phyloP scores from a whole-genome alignment of 768 basidiomycete species.

The Daedalea quercina region DNA sequence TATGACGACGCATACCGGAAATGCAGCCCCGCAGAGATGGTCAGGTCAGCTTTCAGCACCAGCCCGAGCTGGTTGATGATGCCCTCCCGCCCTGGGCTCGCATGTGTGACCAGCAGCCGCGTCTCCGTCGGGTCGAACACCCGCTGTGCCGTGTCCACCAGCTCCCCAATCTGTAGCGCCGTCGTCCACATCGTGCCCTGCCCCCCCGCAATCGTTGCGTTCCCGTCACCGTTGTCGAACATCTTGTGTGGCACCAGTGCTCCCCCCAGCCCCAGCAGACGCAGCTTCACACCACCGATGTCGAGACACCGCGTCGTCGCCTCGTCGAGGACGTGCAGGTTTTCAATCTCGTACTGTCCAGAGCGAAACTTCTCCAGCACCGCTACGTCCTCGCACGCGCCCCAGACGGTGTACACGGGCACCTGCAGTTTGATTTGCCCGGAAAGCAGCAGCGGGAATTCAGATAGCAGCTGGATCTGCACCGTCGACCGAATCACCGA shows the following conservation, averaged over 20 bases:
- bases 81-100: constrained; percentile 89
- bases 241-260: constrained; percentile 93
- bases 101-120: constrained; percentile 87
- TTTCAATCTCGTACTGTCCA: constrained; percentile 76
- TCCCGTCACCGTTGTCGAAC: constrained; percentile 91
- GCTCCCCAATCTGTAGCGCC: constrained; percentile 93
- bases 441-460: constrained; percentile 87
- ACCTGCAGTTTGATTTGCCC: constrained; percentile 88
- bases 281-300: constrained; percentile 87
- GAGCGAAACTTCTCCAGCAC: constrained; percentile 91
- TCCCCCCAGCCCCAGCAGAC: constrained; percentile 93
- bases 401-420: constrained; percentile 95
- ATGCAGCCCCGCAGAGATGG: constrained; percentile 90
- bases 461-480: constrained; percentile 77
- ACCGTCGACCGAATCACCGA: constrained; percentile 65
- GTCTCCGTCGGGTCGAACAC: constrained; percentile 93
- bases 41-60: constrained; percentile 89
- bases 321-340: constrained; percentile 90
- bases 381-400: constrained; percentile 92
- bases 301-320: constrained; percentile 90
- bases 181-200: constrained; percentile 99
- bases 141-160: constrained; percentile 94
- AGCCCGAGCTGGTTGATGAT: constrained; percentile 87
- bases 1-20: constrained; percentile 96
- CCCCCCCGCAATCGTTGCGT: constrained; percentile 95